These are phyloP conservation scores for Astragalus glycyphyllos DNA, from an alignment of 306 rosid genomes.

Conservation along the genomic window DNA sequence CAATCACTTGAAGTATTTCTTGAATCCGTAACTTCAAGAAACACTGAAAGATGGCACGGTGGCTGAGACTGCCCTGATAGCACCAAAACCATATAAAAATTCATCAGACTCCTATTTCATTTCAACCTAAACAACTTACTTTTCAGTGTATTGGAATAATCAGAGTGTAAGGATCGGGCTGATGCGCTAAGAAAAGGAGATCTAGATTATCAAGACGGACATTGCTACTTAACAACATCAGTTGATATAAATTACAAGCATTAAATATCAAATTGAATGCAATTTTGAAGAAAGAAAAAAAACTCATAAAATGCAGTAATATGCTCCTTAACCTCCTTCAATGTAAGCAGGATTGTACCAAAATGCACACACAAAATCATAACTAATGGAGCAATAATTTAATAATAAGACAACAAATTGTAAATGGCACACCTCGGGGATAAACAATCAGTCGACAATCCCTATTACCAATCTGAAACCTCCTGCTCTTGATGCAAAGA, in stretches of 20 bases:
- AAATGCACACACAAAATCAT: constrained; percentile 47
- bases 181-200: constrained; percentile 3
- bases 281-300: constrained; percentile 43
- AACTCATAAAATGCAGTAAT: constrained; percentile 27
- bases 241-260: constrained; percentile 41
- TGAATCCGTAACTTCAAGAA: constrained; percentile 99
- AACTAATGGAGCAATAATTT: constrained; percentile 32
- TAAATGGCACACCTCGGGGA: constrained; percentile 83
- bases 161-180: constrained; percentile 36
- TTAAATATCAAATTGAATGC: constrained; percentile 43
- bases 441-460: constrained; percentile 99
- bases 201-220: constrained; percentile 41
- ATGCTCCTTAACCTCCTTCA: constrained; percentile 31
- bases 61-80: constrained; percentile 99
- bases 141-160: constrained; percentile 36
- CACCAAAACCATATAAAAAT: constrained; percentile 50
- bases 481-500: constrained; percentile 96
- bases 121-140: constrained; percentile 32
- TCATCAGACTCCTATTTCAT: constrained; percentile 52
- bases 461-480: constrained; percentile 95
- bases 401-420: constrained; percentile 24
- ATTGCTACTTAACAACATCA: constrained; percentile 46
- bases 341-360: constrained; percentile 43
- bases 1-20: constrained; percentile 94
- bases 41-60: constrained; percentile 98